These are phyloP conservation scores for Strobilomyces dryophilus DNA, from an alignment of 768 basidiomycete genomes.

Conservation along the genomic window DNA sequence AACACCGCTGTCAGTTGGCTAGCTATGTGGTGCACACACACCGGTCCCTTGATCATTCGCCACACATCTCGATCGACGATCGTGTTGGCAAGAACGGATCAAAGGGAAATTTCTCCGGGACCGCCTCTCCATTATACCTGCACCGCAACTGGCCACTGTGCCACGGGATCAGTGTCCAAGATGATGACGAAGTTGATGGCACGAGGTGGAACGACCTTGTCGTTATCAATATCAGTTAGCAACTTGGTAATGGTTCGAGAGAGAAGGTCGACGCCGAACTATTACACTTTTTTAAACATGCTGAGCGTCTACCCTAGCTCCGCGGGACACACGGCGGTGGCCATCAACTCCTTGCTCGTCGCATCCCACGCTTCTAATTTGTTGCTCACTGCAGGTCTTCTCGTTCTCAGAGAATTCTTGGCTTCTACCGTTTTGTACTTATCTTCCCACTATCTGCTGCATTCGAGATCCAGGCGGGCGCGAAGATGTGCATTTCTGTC, in stretches of 20 bases:
- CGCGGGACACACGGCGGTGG: not conserved
- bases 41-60: too few species aligned
- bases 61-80: too few species aligned
- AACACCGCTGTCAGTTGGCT: too few species aligned
- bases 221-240: not conserved
- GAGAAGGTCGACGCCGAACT: not conserved
- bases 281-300: not conserved
- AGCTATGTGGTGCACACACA: too few species aligned
- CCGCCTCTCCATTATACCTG: not conserved
- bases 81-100: not conserved
- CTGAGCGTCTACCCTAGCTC: not conserved
- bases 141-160: not conserved
- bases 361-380: constrained; percentile 6
- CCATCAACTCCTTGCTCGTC: constrained; percentile 4
- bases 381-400: not conserved
- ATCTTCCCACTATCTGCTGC: not conserved
- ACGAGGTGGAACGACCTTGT: not conserved
- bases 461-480: not conserved
- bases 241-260: not conserved
- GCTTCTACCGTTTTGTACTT: not conserved
- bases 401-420: not conserved
- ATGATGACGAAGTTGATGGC: not conserved
- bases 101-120: not conserved
- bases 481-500: not conserved
- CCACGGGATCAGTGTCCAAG: not conserved